These are phyloP conservation scores for Recurvomyces mirabilis DNA, from an alignment of 495 filamentous ascomycete genomes.

Conservation along the genomic window DNA sequence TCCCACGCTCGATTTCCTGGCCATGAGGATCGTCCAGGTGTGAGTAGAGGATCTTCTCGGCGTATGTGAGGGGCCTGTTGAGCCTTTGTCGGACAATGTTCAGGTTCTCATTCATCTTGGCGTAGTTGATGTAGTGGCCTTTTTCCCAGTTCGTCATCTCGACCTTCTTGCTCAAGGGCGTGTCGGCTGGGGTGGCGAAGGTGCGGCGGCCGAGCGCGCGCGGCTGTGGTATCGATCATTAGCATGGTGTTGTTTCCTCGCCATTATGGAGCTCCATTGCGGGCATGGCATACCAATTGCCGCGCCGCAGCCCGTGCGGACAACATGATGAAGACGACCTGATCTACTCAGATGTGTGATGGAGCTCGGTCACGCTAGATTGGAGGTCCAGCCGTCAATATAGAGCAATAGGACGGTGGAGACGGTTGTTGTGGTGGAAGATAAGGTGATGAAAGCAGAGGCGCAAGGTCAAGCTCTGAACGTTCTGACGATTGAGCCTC, in stretches of 20 bases:
- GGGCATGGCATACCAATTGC: slow-evolving; percentile 25
- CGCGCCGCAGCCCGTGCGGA: slow-evolving; percentile 21
- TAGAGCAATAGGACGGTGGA: too few species aligned
- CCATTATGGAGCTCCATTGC: too few species aligned
- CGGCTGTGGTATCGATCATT: slow-evolving; percentile 8
- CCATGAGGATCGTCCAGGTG: slow-evolving; percentile 95
- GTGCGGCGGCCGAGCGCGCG: slow-evolving; percentile 19
- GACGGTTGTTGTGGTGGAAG: background rate
- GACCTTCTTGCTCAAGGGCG: slow-evolving; percentile 62
- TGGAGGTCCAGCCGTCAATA: too few species aligned
- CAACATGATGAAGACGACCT: slow-evolving; percentile 21
- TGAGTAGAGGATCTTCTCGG: slow-evolving; percentile 98
- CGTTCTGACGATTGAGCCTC: too few species aligned
- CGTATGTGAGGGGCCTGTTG: slow-evolving; percentile 85
- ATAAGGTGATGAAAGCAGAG: too few species aligned
- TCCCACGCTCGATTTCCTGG: slow-evolving; percentile 91
- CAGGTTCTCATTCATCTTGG: slow-evolving; percentile 98
- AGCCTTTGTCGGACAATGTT: slow-evolving; percentile 75
- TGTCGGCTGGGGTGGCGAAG: slow-evolving; percentile 24
- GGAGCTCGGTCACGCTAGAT: too few species aligned
- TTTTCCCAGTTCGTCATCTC: slow-evolving; percentile 66
- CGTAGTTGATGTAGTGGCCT: slow-evolving; percentile 73
- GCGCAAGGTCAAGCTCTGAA: too few species aligned
- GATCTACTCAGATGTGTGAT: too few species aligned
- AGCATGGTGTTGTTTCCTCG: slow-evolving; percentile 1